Base-by-base conservation (phyloP, 768 basidiomycete genomes). In the Candolleomyces aberdarensis region DNA sequence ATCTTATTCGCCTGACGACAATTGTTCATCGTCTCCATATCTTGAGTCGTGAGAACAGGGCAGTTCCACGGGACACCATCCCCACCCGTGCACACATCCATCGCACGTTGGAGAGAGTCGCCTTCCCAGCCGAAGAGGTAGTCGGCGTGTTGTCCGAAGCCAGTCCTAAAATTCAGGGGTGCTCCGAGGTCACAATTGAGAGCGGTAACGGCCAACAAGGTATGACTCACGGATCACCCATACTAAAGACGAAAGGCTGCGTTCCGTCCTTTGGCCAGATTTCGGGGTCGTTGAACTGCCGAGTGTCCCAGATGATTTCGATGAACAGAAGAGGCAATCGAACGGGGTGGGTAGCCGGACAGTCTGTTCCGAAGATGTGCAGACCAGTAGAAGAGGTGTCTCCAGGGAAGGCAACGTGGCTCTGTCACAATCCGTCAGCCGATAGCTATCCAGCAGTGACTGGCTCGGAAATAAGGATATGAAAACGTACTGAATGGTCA, bases 81-180 rank as follows among this genome's bases (percentile, higher is more conserved):
- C 1, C 60, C 55, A 26, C 48, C 31, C 14, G 60, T 61, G 60
- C 60, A 61, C 32, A 61, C 60, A n/a, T 61, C 60, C 60, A 61
- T 61, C 10, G 60, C 60, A 13, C 55, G 19, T 22, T 61, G 60
- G n/a, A 61, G 54, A 3, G 60, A 61, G 22, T 61, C 60, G n/a
- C 60, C 60, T 53, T 61, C 60, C 60, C 60, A 61, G 13, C 60
- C 60, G 32, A 61, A 61, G 29, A 61, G 54, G 31, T 61, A 61
- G 36, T 61, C 60, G 29, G 60, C 60, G 39, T 61, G 60, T 49
- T 61, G 60, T 32, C 60, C 60, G 20, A 48, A 61, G 3, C 60
- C 60, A 40, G 55, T 61, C 14, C 58, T 59, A 26, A 4, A 3
- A 5, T n/a, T n/a, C 11, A 43, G 3, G 41, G 13, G 5, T 2